Percentiles rank a stretch among this genome's conserved stretches.
These are phyloP conservation scores for Alopecurus myosuroides DNA, from an alignment of 176 grass and related monocot genomes.

Conservation along the genomic window DNA sequence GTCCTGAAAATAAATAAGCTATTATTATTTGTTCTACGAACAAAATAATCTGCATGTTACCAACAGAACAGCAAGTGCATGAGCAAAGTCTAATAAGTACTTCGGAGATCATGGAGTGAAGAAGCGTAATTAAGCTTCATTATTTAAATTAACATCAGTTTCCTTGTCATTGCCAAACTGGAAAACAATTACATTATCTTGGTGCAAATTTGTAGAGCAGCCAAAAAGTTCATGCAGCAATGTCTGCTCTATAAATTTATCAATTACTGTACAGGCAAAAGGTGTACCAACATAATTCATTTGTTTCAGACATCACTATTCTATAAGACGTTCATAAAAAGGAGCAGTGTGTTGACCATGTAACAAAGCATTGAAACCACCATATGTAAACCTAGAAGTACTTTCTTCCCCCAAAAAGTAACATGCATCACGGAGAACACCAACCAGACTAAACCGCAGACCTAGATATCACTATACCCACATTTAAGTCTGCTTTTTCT, in stretches of 20 bases:
- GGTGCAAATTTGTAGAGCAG: background rate
- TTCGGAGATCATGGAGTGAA: background rate
- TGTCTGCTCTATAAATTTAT: background rate
- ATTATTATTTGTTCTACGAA: background rate
- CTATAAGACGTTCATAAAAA: background rate
- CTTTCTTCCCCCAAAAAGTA: background rate
- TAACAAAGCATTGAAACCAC: background rate
- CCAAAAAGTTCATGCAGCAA: background rate
- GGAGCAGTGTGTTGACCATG: background rate
- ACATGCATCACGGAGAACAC: background rate
- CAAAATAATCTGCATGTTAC: background rate
- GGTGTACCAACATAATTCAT: background rate
- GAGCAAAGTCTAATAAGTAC: constrained; percentile 5
- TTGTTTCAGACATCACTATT: background rate
- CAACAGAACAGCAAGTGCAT: background rate
- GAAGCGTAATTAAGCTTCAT: background rate
- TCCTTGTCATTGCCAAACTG: background rate
- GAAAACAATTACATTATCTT: background rate
- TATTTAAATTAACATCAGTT: background rate
- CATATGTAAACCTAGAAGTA: background rate
- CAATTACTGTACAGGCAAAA: background rate
- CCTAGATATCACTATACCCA: background rate
- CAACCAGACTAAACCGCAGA: background rate
- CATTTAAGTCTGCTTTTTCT: background rate
- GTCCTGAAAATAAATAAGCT: constrained; percentile 45